Conservation (phyloP, 2,329 filamentous ascomycete genomes). For the Metarhizium humberi region DNA sequence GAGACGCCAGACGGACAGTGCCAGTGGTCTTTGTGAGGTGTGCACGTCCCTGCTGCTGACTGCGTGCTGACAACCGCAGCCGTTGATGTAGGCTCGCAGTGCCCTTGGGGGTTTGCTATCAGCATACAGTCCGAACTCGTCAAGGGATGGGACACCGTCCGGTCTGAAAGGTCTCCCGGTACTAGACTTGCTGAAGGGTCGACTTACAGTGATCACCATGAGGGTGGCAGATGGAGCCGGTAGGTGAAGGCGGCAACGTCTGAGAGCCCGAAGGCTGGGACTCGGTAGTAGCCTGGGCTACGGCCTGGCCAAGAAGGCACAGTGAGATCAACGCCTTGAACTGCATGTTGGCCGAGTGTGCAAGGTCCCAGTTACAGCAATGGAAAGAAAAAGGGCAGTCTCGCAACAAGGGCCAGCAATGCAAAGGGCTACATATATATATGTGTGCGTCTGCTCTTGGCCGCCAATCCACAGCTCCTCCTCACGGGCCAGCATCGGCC, state of each 20-base stretch:
- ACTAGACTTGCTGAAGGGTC: neutral
- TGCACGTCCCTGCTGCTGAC: constrained; percentile 8
- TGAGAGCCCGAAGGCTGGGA: neutral
- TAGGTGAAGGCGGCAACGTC: constrained; percentile 11
- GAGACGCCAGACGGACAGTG: constrained; percentile 12
- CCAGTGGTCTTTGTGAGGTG: constrained; percentile 6
- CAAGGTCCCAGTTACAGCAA: neutral
- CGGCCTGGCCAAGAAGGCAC: constrained; percentile 8
- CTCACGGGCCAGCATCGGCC: neutral
- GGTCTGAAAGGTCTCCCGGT: too few relatives aligned
- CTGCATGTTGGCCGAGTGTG: constrained; percentile 4
- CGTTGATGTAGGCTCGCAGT: constrained; percentile 8
- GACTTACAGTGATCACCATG: constrained; percentile 10
- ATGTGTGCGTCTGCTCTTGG: neutral
- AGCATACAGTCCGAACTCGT: neutral
- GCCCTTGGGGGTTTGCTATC: constrained; percentile 3
- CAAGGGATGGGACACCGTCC: neutral
- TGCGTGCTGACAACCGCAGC: constrained; percentile 3
- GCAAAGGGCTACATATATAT: neutral
- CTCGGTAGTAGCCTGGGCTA: constrained; percentile 1
- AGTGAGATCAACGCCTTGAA: constrained; percentile 7
- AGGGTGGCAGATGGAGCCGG: constrained; percentile 9
- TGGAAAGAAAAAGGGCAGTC: neutral
- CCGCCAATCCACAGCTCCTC: neutral
- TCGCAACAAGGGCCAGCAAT: neutral